Evolutionary conservation across 2,329 filamentous ascomycete genomes (phyloP), one percentile per base, ranked within the genome.

Genomic region (Xylaria sp.): DNA sequence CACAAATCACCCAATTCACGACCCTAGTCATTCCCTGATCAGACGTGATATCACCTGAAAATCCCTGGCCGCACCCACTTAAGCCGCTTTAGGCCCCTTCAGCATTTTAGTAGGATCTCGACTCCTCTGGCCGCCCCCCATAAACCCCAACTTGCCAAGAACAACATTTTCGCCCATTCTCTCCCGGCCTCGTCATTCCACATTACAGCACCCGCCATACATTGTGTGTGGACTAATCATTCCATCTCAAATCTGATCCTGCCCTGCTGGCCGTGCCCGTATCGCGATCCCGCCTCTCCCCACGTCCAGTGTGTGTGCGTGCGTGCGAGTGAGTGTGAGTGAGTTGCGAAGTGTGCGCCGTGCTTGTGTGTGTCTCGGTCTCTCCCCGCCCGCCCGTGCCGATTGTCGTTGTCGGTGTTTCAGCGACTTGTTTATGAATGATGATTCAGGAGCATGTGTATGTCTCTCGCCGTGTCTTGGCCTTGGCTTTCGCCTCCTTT

Each of bases 381-480:
- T 55, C 59, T 52, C 69, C 60, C 68, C 63, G 48, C 62, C 39
- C 41, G 46, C 48, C 54, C 28, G 28, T 57, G 54, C 59, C 69
- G 62, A 70, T 65, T 75, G 70, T 76, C 72, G 74, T 63, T 61
- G 64, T 69, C 67, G 64, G 64, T 76, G 74, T 76, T 73, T 75
- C 72, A 75, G 73, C 75, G 66, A 72, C 60, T 37, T 68, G 28
- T 64, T 57, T 58, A 71, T 73, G 69, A 74, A 75, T 74, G 72
- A 77, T 77, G 76, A 76, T 73, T 75, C 69, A 75, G 74, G 73
- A 77, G 76, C 76, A 77, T 77, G 76, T 77, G 75, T 77, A 77
- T 76, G 76, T 76, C 67, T 72, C 73, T 70, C 72, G 13, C 31
- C 60, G 46, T 70, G 60, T 65, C 67, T 72, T 69, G 65, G 62